These are phyloP conservation scores for Leptographium radiaticola DNA, from an alignment of 2,329 filamentous ascomycete species.

Conservation along the genomic window DNA sequence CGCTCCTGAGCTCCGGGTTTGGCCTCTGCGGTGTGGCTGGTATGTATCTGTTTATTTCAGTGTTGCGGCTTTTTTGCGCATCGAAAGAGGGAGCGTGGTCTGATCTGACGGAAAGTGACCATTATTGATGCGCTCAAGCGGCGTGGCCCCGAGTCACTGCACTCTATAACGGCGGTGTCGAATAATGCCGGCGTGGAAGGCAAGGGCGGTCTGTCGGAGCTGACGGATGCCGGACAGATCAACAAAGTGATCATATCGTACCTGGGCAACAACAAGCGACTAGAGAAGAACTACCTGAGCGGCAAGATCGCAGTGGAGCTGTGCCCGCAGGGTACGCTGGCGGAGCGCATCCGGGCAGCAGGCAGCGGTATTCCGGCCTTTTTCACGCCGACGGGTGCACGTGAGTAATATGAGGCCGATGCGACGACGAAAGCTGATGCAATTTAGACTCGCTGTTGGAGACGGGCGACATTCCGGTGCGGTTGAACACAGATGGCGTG, in stretches of 20 bases:
- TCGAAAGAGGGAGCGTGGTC: too few species aligned
- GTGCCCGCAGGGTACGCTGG: conserved; percentile 63
- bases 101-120: conserved; percentile 23
- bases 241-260: conserved; percentile 62
- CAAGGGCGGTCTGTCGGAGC: conserved; percentile 53
- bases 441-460: conserved; percentile 41
- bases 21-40: conserved; percentile 73
- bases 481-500: conserved; percentile 43
- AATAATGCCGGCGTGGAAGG: conserved; percentile 85
- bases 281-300: conserved; percentile 57
- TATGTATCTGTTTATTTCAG: too few species aligned
- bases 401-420: background rate
- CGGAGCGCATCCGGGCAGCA: conserved; percentile 58
- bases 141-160: conserved; percentile 53
- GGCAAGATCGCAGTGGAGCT: conserved; percentile 66
- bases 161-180: conserved; percentile 71
- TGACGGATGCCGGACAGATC: conserved; percentile 58
- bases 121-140: conserved; percentile 45
- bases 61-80: too few species aligned
- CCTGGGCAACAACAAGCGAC: conserved; percentile 54
- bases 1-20: conserved; percentile 67
- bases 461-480: conserved; percentile 53
- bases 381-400: conserved; percentile 43
- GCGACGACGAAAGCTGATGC: conserved; percentile 41
- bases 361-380: conserved; percentile 71